Evolutionary conservation across 257 asterid genomes (phyloP).

Genomic region (Solanum virginianum): DNA sequence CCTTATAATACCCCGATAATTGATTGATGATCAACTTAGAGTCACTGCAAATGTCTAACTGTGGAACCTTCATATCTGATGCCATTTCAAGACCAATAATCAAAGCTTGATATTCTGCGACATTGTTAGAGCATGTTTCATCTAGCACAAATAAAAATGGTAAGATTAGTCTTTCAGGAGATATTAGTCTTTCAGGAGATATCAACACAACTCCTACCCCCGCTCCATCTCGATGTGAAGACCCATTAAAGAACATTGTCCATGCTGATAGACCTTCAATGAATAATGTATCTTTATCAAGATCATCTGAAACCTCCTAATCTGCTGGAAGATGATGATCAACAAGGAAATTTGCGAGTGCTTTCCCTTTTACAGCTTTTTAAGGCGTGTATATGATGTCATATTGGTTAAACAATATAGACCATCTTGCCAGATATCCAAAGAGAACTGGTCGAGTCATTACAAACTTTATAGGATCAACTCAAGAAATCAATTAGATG

Average conservation of each 20-base stretch:
- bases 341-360: neutral
- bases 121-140: neutral
- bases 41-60: neutral
- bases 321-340: neutral
- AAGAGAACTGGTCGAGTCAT: neutral
- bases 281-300: neutral
- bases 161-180: too few species aligned
- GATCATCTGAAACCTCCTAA: neutral
- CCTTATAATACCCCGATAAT: neutral
- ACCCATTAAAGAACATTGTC: neutral
- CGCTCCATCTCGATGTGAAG: too few species aligned
- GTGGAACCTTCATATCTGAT: neutral
- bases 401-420: too few species aligned
- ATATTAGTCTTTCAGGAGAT: too few species aligned
- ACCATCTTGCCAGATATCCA: neutral
- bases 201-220: too few species aligned
- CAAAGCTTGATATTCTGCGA: neutral
- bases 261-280: neutral
- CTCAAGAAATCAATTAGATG: neutral
- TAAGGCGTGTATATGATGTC: neutral
- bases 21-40: neutral
- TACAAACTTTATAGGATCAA: neutral
- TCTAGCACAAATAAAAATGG: neutral
- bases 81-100: neutral
- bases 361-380: neutral